Evolutionary conservation across 2,329 filamentous ascomycete species (phyloP).

Genomic region (Claviceps monticola): DNA sequence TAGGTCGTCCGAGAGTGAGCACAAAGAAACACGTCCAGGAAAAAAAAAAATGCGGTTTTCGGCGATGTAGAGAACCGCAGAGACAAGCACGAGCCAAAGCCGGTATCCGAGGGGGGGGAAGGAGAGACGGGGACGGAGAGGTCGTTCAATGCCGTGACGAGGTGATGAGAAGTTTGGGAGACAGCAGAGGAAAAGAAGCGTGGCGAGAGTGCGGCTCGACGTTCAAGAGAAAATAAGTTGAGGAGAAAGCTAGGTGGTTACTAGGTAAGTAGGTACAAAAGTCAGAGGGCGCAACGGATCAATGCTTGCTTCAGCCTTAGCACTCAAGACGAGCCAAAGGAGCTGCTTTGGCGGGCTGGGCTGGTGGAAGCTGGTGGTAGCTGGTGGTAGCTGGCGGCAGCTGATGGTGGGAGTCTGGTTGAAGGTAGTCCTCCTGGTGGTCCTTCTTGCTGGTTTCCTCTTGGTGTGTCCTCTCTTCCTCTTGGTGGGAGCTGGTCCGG

Average conservation of each 20-base stretch:
- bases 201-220: slow-evolving; percentile 1
- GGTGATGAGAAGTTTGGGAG: not conserved
- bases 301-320: slow-evolving; percentile 8
- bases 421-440: no score
- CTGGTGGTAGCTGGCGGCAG: not conserved
- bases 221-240: slow-evolving; percentile 4
- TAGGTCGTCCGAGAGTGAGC: not conserved
- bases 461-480: not conserved
- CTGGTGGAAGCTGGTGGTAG: not conserved
- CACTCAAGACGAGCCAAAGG: slow-evolving; percentile 1
- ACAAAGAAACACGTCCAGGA: no score
- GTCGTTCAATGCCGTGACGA: not conserved
- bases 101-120: not conserved
- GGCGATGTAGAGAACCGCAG: not conserved
- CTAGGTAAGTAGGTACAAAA: not conserved
- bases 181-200: not conserved
- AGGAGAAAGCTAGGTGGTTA: slow-evolving; percentile 1
- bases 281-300: not conserved
- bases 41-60: not conserved
- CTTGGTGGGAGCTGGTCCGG: not conserved
- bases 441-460: no score
- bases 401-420: not conserved
- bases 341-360: slow-evolving; percentile 1
- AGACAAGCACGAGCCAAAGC: not conserved
- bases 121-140: not conserved